Evolutionary conservation across 2,329 filamentous ascomycete species (phyloP), one percentile per base, ranked within the genome.

Genomic region (Grosmannia huntii): DNA sequence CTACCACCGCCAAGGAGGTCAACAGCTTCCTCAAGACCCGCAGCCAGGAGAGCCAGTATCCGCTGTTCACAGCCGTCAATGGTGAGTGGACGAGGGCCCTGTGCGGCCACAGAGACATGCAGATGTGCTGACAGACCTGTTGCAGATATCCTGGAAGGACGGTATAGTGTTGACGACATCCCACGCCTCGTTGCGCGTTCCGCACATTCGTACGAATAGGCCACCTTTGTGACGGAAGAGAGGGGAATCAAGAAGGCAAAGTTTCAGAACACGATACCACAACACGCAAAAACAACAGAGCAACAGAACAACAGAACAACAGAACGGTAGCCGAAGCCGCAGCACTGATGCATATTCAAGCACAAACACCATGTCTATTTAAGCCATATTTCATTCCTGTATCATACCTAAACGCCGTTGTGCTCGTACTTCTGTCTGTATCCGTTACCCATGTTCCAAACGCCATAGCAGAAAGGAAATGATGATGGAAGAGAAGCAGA

Each of bases 51-150:
- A 76, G 82, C 36, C 86, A 95, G 56, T 99, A 95, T 70, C 94
- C 94, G 23, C 76, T 99, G 6, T 95, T 99, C 70, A 96, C 90
- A 10, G 89, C 90, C 1, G 91, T 97, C 55, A 85, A 89, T 62
- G 83, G 66, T 67, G 44, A 52, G 66, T 58, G 5, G 6, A 19
- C 14, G 19, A 16, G 23, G 23, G 11, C 4, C 23, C 23, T 3
- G 4, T 44, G 36, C 36, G 14, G 16, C 36, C 36, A 38, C 12
- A 38, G 12, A 16, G 14, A 9, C 36, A 16, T 14, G 36, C 12
- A 14, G 36, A 6, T 16, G 12, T 38, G 21, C 55, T 57, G 21
- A 57, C 50, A 31, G 2, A 36, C 27, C 3, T 9, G 31, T 16
- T 7, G 53, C 64, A 71, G 66, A 84, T 63, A 91, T 96, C 65